These are phyloP conservation scores for Citrullus mucosospermus DNA, from an alignment of 306 rosid species.

Conservation along the genomic window DNA sequence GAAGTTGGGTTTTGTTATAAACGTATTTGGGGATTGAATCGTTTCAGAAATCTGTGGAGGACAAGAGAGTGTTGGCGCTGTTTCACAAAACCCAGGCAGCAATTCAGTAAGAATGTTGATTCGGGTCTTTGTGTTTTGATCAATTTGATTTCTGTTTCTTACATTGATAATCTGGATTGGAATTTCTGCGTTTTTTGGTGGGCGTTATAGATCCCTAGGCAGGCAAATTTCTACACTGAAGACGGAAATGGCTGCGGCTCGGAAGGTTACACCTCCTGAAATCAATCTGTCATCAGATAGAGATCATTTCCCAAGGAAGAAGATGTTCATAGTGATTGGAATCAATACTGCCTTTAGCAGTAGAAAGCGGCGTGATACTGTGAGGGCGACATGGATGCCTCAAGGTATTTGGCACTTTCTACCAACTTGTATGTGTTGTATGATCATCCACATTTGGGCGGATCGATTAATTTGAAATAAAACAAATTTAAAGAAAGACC, in stretches of 20 bases:
- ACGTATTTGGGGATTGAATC: neutral
- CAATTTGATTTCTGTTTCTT: neutral
- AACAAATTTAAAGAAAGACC: neutral
- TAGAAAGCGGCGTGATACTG: slow-evolving; percentile 91
- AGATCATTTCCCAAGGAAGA: slow-evolving; percentile 36
- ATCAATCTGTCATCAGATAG: slow-evolving; percentile 2
- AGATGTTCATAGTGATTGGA: slow-evolving; percentile 75
- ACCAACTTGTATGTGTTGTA: neutral
- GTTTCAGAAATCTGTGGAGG: slow-evolving; percentile 35
- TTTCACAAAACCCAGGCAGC: slow-evolving; percentile 75
- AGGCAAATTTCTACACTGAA: slow-evolving; percentile 72
- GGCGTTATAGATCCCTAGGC: slow-evolving; percentile 54
- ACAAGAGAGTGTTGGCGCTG: slow-evolving; percentile 42
- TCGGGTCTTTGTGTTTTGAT: slow-evolving; percentile 1
- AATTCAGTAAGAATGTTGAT: slow-evolving; percentile 58
- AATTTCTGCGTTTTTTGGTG: slow-evolving; percentile 15
- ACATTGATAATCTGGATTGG: neutral
- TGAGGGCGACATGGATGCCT: slow-evolving; percentile 99
- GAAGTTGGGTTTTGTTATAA: neutral
- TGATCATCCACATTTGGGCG: neutral
- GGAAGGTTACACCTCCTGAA: slow-evolving; percentile 33
- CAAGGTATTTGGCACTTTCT: slow-evolving; percentile 36
- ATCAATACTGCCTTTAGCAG: slow-evolving; percentile 98
- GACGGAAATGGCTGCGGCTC: slow-evolving; percentile 62
- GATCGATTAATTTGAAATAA: neutral